These are phyloP conservation scores for Rhodotorula sp. DNA, from an alignment of 1,284 basidiomycete species.

Conservation along the genomic window DNA sequence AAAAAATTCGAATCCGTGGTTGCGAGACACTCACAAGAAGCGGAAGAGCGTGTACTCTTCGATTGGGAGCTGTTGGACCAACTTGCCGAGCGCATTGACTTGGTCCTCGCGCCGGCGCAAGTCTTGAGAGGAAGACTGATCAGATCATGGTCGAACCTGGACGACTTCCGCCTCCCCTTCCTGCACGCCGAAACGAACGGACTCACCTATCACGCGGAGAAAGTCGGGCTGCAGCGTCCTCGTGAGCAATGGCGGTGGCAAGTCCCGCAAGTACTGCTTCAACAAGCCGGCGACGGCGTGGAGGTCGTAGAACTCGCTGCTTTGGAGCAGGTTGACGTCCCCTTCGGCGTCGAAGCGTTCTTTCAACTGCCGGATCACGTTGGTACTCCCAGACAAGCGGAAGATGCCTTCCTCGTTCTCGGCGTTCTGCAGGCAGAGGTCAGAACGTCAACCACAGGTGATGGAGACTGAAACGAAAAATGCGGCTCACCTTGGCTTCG, in stretches of 20 bases:
- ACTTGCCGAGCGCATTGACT: constrained; percentile 76
- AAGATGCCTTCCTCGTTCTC: constrained; percentile 98
- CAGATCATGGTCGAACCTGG: too few species aligned
- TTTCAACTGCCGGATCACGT: constrained; percentile 58
- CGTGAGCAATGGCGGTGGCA: constrained; percentile 88
- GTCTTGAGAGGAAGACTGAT: constrained; percentile 54
- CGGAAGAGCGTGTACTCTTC: constrained; percentile 92
- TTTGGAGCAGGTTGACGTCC: constrained; percentile 79
- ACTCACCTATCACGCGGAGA: constrained; percentile 83
- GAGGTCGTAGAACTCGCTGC: constrained; percentile 89
- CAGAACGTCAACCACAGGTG: not conserved
- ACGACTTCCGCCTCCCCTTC: too few species aligned
- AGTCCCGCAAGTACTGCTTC: constrained; percentile 84
- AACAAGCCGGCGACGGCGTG: constrained; percentile 87
- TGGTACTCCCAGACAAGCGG: constrained; percentile 81
- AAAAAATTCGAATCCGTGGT: too few species aligned
- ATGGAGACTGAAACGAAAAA: not conserved
- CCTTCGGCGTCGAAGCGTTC: constrained; percentile 93
- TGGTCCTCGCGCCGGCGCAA: constrained; percentile 83
- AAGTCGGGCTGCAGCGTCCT: constrained; percentile 83
- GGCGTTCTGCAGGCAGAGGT: constrained; percentile 59
- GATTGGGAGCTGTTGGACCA: constrained; percentile 82
- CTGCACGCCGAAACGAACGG: constrained; percentile 45
- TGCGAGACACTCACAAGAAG: constrained; percentile 52
- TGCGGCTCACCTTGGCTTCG: constrained; percentile 42